Conservation (phyloP, 75 land plant species). For the Isoetes taiwanensis region DNA sequence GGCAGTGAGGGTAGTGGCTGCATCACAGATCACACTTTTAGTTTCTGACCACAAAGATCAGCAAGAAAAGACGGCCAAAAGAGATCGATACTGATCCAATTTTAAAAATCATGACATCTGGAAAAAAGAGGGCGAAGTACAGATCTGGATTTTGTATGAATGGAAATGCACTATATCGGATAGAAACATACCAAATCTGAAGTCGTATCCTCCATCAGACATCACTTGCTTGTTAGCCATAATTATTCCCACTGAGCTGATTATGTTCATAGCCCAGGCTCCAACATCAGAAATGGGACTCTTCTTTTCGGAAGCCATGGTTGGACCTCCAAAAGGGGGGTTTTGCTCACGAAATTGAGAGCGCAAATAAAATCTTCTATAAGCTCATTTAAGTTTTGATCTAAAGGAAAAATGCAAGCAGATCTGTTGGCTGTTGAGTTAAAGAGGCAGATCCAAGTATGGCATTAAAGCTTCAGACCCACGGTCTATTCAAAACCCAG, state of each 20-base stretch:
- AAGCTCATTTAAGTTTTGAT: too few relatives aligned
- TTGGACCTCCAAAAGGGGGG: background rate
- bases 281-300: conserved; percentile 37
- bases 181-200: conserved; percentile 36
- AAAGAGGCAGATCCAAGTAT: too few relatives aligned
- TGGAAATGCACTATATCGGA: background rate
- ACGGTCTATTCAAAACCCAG: too few relatives aligned
- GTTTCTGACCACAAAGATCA: background rate
- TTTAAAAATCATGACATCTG: too few relatives aligned
- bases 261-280: conserved; percentile 64
- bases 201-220: conserved; percentile 48
- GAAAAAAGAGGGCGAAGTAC: background rate
- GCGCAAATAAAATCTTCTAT: too few relatives aligned
- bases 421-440: too few relatives aligned
- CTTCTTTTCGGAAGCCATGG: conserved; percentile 3
- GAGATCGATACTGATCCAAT: too few relatives aligned
- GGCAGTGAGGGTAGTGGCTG: conserved; percentile 54
- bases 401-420: too few relatives aligned
- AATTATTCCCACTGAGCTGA: conserved; percentile 69
- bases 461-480: too few relatives aligned
- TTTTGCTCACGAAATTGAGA: too few relatives aligned
- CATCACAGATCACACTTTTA: conserved; percentile 7
- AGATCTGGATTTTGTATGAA: background rate
- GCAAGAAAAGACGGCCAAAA: background rate
- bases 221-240: conserved; percentile 81